Evolutionary conservation across 768 basidiomycete species (phyloP), one percentile per base, ranked within the genome.

Genomic region (Cyathus striatus): DNA sequence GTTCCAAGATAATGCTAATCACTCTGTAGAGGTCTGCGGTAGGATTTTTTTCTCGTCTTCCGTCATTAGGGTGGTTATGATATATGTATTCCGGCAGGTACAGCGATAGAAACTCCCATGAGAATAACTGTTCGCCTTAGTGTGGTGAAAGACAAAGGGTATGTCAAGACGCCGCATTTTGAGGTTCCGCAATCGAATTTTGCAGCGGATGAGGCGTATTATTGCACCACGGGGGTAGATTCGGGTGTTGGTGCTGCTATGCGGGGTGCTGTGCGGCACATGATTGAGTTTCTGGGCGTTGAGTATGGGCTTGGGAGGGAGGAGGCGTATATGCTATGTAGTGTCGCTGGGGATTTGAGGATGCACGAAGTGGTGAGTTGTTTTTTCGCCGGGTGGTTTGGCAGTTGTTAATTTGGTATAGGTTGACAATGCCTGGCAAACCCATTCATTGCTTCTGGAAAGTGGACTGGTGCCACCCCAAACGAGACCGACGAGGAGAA

Each of bases 91-190:
- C 2, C 5, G 13, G 6, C 46, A 78, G 81, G 81, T 20, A 77
- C 76, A 5, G 81, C 81, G 2, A 81, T 82, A 38, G 81, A 81
- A 53, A 81, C 81, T 5, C 72, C 79, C 2, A 79, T 81, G 64
- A 71, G 69, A 16, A 75, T 75, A 12, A 60, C 57, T 34, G 74
- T 80, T 7, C 74, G 76, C 20, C 60, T 82, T 33, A 79, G 76
- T 0, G 76, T 81, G 5, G 54, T 70, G 23, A 81, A 78, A 51
- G 73, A 81, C 52, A 72, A 71, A 27, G 61, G 77, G 1, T 78
- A 78, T 58, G 77, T 75, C 13, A 73, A 67, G 51, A 77, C 79
- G 1, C 81, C 79, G 1, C 78, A 81, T 49, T 81, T 78, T 57
- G 54, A 50, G 6, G 73, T 72, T 18, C 12, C 10, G 4, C 47